Percentiles rank a stretch among this genome's conserved stretches.
Conservation (phyloP, 148 eudicot genomes). For the Fagopyrum tataricum region DNA sequence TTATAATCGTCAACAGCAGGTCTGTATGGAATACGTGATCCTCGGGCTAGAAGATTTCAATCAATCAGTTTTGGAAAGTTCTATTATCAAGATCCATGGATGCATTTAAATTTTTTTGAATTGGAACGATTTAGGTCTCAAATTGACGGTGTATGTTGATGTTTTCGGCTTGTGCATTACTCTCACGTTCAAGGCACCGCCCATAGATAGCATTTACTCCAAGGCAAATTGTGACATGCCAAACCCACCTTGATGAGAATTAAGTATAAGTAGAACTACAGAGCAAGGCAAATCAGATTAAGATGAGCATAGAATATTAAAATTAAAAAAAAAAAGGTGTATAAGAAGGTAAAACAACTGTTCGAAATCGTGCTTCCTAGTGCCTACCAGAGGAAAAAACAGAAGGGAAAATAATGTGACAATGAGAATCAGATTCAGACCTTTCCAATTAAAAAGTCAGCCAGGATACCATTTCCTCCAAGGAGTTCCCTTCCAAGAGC, state of each 20-base stretch:
- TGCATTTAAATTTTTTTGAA: too few species aligned
- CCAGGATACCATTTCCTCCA: slow-evolving; percentile 88
- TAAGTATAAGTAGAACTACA: background rate
- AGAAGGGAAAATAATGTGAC: background rate
- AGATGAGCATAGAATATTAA: background rate
- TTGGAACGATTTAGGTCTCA: too few species aligned
- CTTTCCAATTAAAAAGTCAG: slow-evolving; percentile 89
- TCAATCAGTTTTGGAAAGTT: background rate
- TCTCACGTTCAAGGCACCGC: too few species aligned
- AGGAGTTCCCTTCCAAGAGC: slow-evolving; percentile 86
- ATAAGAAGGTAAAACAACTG: background rate
- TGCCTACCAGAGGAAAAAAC: background rate
- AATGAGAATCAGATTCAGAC: slow-evolving; percentile 31
- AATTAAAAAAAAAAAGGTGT: background rate
- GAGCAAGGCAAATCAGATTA: background rate
- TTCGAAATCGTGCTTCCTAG: background rate
- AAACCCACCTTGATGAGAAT: too few species aligned
- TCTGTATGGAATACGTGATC: background rate
- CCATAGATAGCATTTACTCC: too few species aligned
- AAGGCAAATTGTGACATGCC: too few species aligned
- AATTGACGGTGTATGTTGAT: background rate
- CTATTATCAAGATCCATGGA: background rate
- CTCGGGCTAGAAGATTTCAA: background rate
- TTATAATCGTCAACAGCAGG: background rate
- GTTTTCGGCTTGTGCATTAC: background rate